phyloP scores from a whole-genome alignment of 805 yeast genomes.

The Jamesozyma spencerorum region DNA sequence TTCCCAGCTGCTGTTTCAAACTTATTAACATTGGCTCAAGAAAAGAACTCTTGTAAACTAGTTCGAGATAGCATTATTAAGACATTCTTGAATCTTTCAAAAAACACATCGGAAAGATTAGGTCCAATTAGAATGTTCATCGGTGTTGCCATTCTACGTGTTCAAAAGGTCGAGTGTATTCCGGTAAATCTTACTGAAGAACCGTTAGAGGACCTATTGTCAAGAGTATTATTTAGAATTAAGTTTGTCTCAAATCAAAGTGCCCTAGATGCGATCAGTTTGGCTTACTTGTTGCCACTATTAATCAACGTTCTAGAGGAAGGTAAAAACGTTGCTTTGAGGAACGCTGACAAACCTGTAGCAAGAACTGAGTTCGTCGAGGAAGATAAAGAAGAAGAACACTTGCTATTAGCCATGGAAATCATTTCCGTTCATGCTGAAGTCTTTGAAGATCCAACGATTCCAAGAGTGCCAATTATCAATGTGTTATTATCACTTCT shows the following conservation, averaged over 20 bases:
- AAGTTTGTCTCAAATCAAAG: slow-evolving; percentile 67
- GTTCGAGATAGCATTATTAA: slow-evolving; percentile 38
- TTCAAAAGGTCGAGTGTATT: slow-evolving; percentile 38
- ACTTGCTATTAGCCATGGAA: slow-evolving; percentile 65
- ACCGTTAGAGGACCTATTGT: slow-evolving; percentile 43
- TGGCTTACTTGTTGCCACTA: slow-evolving; percentile 70
- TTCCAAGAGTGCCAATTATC: slow-evolving; percentile 63
- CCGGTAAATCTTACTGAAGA: slow-evolving; percentile 42
- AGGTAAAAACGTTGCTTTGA: slow-evolving; percentile 50
- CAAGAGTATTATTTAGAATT: slow-evolving; percentile 65
- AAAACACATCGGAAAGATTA: slow-evolving; percentile 42
- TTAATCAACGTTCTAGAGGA: slow-evolving; percentile 56
- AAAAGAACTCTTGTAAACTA: slow-evolving; percentile 28
- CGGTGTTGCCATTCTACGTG: slow-evolving; percentile 64
- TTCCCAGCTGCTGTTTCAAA: slow-evolving; percentile 52
- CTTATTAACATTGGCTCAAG: slow-evolving; percentile 38
- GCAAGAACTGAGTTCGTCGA: slow-evolving; percentile 63
- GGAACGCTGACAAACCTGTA: slow-evolving; percentile 42
- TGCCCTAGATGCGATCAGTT: slow-evolving; percentile 56
- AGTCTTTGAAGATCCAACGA: slow-evolving; percentile 51
- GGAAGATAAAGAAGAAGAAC: slow-evolving; percentile 85
- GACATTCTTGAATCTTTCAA: slow-evolving; percentile 48
- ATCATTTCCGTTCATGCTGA: slow-evolving; percentile 62
- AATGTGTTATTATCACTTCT: slow-evolving; percentile 55
- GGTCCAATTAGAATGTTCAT: slow-evolving; percentile 43